phyloP scores from a whole-genome alignment of 2,329 filamentous ascomycete genomes.

The Chaetomium olivaceum region DNA sequence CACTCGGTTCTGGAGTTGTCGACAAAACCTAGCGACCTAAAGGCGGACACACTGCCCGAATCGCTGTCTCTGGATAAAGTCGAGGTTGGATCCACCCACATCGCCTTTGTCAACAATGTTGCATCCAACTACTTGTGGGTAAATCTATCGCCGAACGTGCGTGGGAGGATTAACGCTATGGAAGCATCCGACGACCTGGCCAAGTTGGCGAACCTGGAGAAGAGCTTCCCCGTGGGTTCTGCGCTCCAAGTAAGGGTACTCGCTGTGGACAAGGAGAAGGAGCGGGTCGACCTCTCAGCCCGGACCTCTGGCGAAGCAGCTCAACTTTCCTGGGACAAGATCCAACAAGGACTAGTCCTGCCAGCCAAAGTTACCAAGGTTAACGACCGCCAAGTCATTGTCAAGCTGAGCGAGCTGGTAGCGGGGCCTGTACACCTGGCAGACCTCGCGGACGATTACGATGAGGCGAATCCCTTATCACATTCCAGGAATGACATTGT shows the following conservation, averaged over 20 bases:
- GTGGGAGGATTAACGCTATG: constrained; percentile 77
- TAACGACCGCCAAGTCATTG: constrained; percentile 77
- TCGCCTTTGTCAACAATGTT: constrained; percentile 91
- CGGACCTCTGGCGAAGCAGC: constrained; percentile 60
- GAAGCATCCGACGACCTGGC: constrained; percentile 88
- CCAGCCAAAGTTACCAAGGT: constrained; percentile 83
- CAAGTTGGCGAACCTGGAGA: constrained; percentile 70
- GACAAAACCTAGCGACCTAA: constrained; percentile 68
- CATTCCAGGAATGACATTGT: constrained; percentile 84
- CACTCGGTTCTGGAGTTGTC: constrained; percentile 88
- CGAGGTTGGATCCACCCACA: constrained; percentile 66
- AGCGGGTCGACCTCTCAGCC: constrained; percentile 81
- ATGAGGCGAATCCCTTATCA: constrained; percentile 71
- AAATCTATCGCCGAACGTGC: constrained; percentile 82
- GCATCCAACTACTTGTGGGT: constrained; percentile 81
- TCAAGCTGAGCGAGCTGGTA: constrained; percentile 79
- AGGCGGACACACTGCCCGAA: constrained; percentile 42
- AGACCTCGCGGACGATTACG: constrained; percentile 85
- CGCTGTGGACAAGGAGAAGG: constrained; percentile 69
- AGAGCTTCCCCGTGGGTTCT: constrained; percentile 86
- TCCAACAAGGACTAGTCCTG: constrained; percentile 78
- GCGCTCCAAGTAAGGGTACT: constrained; percentile 80
- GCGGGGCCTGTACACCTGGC: constrained; percentile 79
- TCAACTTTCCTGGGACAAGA: constrained; percentile 64
- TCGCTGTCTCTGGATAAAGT: constrained; percentile 72